A percentile compares a stretch with the other conserved stretches of the same genome.
Conservation (phyloP, 2,329 filamentous ascomycete species). For the Calonectria hongkongensis region DNA sequence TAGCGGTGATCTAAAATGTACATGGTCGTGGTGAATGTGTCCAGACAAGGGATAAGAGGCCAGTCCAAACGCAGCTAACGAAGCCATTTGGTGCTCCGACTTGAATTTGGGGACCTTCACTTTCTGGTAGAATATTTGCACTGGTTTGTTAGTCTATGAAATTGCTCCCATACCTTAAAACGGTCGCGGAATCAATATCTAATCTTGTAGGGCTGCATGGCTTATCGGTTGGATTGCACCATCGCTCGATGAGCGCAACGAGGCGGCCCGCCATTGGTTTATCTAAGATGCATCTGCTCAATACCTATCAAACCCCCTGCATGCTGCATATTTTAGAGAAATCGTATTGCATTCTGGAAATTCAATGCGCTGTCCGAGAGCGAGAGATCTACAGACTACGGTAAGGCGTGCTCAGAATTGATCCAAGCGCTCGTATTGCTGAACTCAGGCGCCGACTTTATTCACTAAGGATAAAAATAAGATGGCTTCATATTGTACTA, state of each 20-base stretch:
- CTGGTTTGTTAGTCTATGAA: not conserved
- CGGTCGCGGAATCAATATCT: not conserved
- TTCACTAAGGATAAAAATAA: not conserved
- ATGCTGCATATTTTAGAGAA: too few species aligned
- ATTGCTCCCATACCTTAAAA: not conserved
- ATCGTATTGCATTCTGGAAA: not conserved
- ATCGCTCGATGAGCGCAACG: not conserved
- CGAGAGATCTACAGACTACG: not conserved
- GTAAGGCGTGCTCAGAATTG: not conserved
- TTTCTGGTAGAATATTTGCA: not conserved
- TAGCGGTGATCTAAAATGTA: not conserved
- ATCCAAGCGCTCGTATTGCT: slow-evolving; percentile 3
- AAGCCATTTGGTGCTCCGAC: not conserved
- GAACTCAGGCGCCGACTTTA: not conserved
- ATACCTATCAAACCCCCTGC: not conserved
- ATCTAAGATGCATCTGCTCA: not conserved
- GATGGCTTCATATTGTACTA: not conserved
- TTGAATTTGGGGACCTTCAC: too few species aligned
- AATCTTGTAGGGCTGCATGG: slow-evolving; percentile 12
- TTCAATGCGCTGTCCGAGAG: not conserved
- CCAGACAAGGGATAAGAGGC: too few species aligned
- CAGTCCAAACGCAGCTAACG: not conserved
- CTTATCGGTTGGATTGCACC: slow-evolving; percentile 4
- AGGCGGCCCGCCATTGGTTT: not conserved
- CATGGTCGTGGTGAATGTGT: too few species aligned